These are phyloP conservation scores for Sporothrix variecibatus DNA, from an alignment of 2,329 filamentous ascomycete genomes.

Conservation along the genomic window DNA sequence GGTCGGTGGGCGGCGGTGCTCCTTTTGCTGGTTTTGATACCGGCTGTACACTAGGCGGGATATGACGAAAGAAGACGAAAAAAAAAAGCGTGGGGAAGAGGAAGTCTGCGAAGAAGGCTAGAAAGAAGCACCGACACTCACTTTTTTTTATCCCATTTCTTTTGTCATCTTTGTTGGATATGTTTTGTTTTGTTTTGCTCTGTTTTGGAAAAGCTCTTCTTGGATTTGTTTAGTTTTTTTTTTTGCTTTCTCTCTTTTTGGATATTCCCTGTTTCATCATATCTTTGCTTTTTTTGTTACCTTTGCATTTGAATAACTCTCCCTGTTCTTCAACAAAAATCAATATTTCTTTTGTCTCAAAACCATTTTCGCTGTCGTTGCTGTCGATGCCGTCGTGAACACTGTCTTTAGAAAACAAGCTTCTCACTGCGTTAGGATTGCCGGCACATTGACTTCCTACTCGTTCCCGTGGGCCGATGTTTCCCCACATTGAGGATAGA, in stretches of 20 bases:
- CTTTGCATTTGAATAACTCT: background rate
- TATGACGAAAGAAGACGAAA: background rate
- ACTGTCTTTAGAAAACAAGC: background rate
- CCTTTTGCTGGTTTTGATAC: conserved; percentile 25
- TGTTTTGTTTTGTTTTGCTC: background rate
- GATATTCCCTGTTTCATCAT: background rate
- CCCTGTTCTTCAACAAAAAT: background rate
- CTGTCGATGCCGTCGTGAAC: background rate
- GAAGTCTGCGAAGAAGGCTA: background rate
- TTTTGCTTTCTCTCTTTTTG: background rate
- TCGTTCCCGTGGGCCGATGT: background rate
- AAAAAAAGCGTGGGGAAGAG: background rate
- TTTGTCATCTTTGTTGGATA: background rate
- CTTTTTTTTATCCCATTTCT: background rate
- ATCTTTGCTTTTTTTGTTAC: background rate
- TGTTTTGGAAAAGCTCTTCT: conserved; percentile 7
- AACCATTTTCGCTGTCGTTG: too few species aligned
- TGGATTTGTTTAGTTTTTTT: background rate
- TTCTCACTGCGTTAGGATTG: background rate
- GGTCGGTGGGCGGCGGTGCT: conserved; percentile 3
- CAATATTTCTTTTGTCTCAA: background rate
- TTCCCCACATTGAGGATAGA: background rate
- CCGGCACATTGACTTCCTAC: background rate
- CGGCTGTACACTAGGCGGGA: conserved; percentile 24
- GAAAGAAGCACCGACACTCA: background rate